A percentile compares a stretch with the other conserved stretches of the same genome.
These are phyloP conservation scores for Sarocladium oryzae DNA, from an alignment of 2,329 filamentous ascomycete genomes.

Conservation along the genomic window DNA sequence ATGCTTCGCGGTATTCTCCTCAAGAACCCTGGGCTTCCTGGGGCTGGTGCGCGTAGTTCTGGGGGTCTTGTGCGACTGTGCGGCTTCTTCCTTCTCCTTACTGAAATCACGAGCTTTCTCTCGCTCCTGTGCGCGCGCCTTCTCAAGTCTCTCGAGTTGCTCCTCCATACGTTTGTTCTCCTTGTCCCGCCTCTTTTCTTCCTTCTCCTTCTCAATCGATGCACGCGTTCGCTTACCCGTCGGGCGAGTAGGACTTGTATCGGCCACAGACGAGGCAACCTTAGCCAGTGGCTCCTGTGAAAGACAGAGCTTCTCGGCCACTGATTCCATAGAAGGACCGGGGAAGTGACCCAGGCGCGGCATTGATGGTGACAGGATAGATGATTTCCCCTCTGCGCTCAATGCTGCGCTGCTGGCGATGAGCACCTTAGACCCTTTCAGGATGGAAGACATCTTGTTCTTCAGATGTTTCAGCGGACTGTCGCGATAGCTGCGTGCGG, in stretches of 20 bases:
- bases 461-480: conserved; percentile 88
- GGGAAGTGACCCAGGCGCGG: conserved; percentile 37
- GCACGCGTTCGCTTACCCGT: conserved; percentile 47
- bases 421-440: conserved; percentile 80
- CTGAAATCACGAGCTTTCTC: conserved; percentile 58
- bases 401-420: conserved; percentile 68
- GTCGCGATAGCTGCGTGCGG: conserved; percentile 53
- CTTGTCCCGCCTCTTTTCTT: conserved; percentile 61
- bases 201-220: conserved; percentile 54
- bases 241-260: conserved; percentile 35
- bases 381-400: conserved; percentile 56
- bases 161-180: conserved; percentile 56
- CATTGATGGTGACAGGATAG: conserved; percentile 48
- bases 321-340: conserved; percentile 42
- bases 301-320: conserved; percentile 22
- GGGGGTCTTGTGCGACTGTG: conserved; percentile 41
- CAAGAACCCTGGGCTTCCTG: conserved; percentile 19
- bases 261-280: conserved; percentile 13
- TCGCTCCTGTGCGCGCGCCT: conserved; percentile 62
- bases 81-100: conserved; percentile 45
- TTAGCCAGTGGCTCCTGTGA: conserved; percentile 16
- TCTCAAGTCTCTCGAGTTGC: conserved; percentile 57
- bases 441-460: conserved; percentile 82
- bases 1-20: conserved; percentile 30
- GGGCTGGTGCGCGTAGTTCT: conserved; percentile 46